Base-by-base conservation (phyloP, 2,329 filamentous ascomycete species). In the Xylaria multiplex region DNA sequence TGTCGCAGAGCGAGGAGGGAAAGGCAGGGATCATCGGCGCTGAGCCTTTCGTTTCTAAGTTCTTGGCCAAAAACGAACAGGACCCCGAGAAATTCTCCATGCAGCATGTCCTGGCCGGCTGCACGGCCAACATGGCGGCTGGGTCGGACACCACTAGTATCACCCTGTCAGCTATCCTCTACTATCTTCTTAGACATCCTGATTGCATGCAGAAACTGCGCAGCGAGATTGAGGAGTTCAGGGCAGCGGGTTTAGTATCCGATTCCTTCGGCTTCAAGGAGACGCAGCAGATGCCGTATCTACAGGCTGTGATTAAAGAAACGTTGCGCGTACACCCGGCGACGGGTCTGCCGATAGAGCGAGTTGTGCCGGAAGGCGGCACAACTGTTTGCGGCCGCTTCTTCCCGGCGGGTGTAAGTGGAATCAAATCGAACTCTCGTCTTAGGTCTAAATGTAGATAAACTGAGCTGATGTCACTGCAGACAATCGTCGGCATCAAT, bases 221-320 rank as follows among this genome's bases (percentile, higher is more conserved):
- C 1, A 19, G 69, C 0, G 82, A 85, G 64, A 74, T 84, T 24
- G 77, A 80, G 35, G 65, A 57, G 2, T 74, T 55, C 22, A 57
- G 45, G 19, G 52, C 27, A 35, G 48, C 35, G n/a, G 66, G 61
- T 7, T 50, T 61, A 3, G 50, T 66, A 5, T 64, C 64, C 6
- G 56, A 68, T 1, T 32, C 59, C 3, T 62, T 75, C 30, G 70
- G 70, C 0, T 79, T 76, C 56, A 71, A 70, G 40, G 69, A 77
- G 16, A 67, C 70, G 2, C 73, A 77, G 61, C 64, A 72, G 2
- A 71, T 82, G 61, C 79, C 78, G 0, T 86, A 85, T 64, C 76
- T 87, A 1, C 77, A 83, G 62, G 82, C 83, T 0, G 80, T 83
- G 14, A 76, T 86, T 27, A 81, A 79, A 35, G 84, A 86, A 69